Conservation (phyloP, 2,329 filamentous ascomycete genomes). For the Teratosphaeriaceae sp. region DNA sequence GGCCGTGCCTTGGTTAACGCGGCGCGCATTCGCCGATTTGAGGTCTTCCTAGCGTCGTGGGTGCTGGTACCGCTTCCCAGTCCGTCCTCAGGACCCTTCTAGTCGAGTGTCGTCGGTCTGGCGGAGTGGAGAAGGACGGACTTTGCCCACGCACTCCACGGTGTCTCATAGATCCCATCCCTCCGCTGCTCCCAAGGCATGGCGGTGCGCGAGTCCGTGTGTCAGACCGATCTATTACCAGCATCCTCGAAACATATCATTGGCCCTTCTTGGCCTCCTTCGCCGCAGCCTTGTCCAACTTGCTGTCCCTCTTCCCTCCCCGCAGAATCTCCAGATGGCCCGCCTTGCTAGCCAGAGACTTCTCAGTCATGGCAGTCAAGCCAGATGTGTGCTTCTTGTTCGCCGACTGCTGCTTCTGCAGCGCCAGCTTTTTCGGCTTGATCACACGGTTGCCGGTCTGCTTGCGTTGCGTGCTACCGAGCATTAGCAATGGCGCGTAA, state of each 20-base stretch:
- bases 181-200: too few relatives aligned
- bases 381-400: conserved; percentile 61
- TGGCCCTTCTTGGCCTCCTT: conserved; percentile 10
- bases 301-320: conserved; percentile 28
- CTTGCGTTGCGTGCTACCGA: conserved; percentile 24
- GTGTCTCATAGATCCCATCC: too few relatives aligned
- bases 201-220: too few relatives aligned
- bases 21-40: too few relatives aligned
- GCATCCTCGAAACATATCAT: conserved; percentile 6
- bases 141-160: too few relatives aligned
- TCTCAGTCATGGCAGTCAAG: conserved; percentile 60
- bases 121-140: too few relatives aligned
- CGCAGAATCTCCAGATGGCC: conserved; percentile 59
- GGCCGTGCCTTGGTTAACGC: too few relatives aligned
- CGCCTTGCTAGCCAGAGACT: conserved; percentile 57
- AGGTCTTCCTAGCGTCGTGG: too few relatives aligned
- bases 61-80: too few relatives aligned
- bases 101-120: too few relatives aligned
- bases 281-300: conserved; percentile 6
- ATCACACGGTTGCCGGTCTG: conserved; percentile 52
- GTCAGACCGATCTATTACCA: too few relatives aligned
- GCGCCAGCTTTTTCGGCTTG: conserved; percentile 57
- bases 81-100: too few relatives aligned
- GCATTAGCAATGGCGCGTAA: background rate
- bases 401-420: conserved; percentile 56